These are phyloP conservation scores for Russula brevipes DNA, from an alignment of 768 basidiomycete species.

Conservation along the genomic window DNA sequence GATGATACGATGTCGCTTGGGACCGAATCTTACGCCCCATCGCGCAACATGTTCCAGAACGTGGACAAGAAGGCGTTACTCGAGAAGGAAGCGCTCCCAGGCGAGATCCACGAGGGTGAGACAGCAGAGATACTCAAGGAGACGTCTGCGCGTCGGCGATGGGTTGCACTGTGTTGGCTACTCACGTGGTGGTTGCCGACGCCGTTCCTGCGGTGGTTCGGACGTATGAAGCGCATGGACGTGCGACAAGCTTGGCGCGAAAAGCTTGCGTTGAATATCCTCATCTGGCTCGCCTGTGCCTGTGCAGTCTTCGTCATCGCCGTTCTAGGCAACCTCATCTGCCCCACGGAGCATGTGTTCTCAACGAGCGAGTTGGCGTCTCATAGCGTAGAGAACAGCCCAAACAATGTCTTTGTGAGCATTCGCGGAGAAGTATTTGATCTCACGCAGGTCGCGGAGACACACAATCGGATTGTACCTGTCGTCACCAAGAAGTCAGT, in stretches of 20 bases:
- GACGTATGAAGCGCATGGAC: slow-evolving; percentile 92
- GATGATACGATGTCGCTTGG: slow-evolving; percentile 80
- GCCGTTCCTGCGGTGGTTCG: slow-evolving; percentile 59
- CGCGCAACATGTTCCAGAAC: slow-evolving; percentile 91
- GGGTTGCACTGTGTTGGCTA: slow-evolving; percentile 84
- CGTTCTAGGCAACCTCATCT: slow-evolving; percentile 80
- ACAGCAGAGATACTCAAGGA: slow-evolving; percentile 85
- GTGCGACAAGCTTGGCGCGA: slow-evolving; percentile 96
- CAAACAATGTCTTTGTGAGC: slow-evolving; percentile 73
- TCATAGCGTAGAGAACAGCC: slow-evolving; percentile 57
- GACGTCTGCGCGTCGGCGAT: slow-evolving; percentile 70
- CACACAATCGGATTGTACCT: slow-evolving; percentile 61
- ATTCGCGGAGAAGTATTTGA: slow-evolving; percentile 97
- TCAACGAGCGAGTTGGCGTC: slow-evolving; percentile 66
- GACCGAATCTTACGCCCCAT: slow-evolving; percentile 90
- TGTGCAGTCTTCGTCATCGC: slow-evolving; percentile 91
- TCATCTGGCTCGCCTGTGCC: slow-evolving; percentile 94
- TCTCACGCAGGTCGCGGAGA: slow-evolving; percentile 57
- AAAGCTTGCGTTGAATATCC: slow-evolving; percentile 88
- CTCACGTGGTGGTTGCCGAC: slow-evolving; percentile 91
- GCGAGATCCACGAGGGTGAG: slow-evolving; percentile 83
- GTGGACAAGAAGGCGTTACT: slow-evolving; percentile 64
- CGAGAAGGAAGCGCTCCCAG: slow-evolving; percentile 80
- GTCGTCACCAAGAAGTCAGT: slow-evolving; percentile 74
- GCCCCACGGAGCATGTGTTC: slow-evolving; percentile 92